These are phyloP conservation scores for Claviceps sorghi DNA, from an alignment of 2,329 filamentous ascomycete species.

Conservation along the genomic window DNA sequence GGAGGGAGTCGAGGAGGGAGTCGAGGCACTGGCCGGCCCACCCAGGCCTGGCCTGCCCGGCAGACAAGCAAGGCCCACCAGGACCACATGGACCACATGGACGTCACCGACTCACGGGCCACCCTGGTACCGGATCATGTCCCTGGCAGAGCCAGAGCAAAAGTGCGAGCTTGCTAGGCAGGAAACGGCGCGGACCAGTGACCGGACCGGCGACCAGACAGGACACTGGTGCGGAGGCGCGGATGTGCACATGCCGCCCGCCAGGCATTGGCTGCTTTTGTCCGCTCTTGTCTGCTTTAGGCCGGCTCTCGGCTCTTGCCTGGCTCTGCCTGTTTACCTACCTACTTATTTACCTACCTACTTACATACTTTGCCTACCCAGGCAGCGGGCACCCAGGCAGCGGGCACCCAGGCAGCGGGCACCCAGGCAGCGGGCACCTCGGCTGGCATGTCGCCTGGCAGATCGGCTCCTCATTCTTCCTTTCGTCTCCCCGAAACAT, in stretches of 20 bases:
- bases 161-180: neutral
- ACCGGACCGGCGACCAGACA: too few species aligned
- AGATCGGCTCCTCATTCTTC: neutral
- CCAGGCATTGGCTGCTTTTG: neutral
- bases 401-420: too few species aligned
- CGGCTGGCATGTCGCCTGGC: neutral
- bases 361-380: too few species aligned
- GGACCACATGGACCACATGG: too few species aligned
- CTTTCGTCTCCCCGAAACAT: neutral
- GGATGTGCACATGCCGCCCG: neutral
- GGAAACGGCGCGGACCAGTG: neutral
- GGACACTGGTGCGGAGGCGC: neutral
- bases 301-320: too few species aligned
- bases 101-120: conserved; percentile 9
- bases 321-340: too few species aligned
- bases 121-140: neutral
- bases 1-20: too few species aligned
- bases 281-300: too few species aligned
- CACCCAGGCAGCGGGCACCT: neutral
- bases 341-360: too few species aligned
- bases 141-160: neutral
- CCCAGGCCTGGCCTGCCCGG: conserved; percentile 1
- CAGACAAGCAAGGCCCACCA: conserved; percentile 6
- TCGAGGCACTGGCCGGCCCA: conserved; percentile 2
- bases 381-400: too few species aligned